Evolutionary conservation across 2,329 filamentous ascomycete species (phyloP).

Genomic region (Apiospora rasikravindrae): DNA sequence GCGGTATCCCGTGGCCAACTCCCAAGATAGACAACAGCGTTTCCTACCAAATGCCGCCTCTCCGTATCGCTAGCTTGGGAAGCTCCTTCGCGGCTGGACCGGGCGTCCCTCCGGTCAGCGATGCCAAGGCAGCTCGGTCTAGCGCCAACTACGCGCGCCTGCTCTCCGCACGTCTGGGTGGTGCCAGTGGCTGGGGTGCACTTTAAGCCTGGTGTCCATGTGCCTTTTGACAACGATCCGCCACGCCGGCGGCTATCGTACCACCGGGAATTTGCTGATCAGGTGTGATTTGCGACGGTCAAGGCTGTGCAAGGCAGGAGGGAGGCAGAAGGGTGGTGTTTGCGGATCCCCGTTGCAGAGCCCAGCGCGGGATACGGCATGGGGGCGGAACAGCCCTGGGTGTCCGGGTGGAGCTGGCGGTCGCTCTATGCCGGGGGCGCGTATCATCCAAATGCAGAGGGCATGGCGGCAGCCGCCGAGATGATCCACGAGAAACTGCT

Average conservation of each 20-base stretch:
- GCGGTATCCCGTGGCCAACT: background rate
- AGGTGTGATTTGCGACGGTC: conserved; percentile 31
- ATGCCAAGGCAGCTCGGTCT: conserved; percentile 38
- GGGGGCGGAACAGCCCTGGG: conserved; percentile 36
- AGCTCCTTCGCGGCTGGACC: conserved; percentile 41
- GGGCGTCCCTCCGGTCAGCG: conserved; percentile 38
- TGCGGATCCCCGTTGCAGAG: conserved; percentile 30
- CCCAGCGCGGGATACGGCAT: conserved; percentile 36
- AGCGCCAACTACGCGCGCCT: conserved; percentile 43
- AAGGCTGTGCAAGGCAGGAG: conserved; percentile 29
- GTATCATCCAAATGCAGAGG: conserved; percentile 38
- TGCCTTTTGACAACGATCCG: conserved; percentile 33
- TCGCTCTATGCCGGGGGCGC: conserved; percentile 32
- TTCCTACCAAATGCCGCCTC: conserved; percentile 22
- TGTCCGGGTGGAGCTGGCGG: conserved; percentile 27
- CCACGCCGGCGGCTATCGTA: conserved; percentile 25
- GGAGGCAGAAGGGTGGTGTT: conserved; percentile 32
- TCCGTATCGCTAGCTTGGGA: conserved; percentile 37
- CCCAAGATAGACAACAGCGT: background rate
- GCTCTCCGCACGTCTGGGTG: conserved; percentile 31
- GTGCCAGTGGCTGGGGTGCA: conserved; percentile 35
- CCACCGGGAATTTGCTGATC: conserved; percentile 32
- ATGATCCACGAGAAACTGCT: conserved; percentile 26
- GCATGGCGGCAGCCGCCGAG: conserved; percentile 37
- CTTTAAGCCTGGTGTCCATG: conserved; percentile 31